These are phyloP conservation scores for Pseudocercospora crystallina DNA, from an alignment of 2,329 filamentous ascomycete species.

Conservation along the genomic window DNA sequence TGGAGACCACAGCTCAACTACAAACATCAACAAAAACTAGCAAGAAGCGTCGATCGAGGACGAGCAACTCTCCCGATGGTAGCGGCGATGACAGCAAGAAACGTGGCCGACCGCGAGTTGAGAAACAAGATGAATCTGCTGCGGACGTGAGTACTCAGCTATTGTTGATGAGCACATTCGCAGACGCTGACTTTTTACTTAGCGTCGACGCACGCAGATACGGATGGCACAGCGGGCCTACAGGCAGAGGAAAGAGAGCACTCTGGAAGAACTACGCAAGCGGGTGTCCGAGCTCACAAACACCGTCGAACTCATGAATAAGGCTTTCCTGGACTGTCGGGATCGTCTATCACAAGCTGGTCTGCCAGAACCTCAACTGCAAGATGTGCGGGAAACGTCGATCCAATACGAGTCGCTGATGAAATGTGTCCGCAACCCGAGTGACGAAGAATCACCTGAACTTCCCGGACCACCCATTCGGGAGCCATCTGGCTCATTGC, in stretches of 20 bases:
- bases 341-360: conserved; percentile 22
- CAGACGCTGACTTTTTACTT: conserved; percentile 10
- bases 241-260: conserved; percentile 78
- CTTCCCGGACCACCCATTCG: not conserved
- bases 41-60: conserved; percentile 18
- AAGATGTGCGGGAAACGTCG: conserved; percentile 24
- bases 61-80: conserved; percentile 16
- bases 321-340: conserved; percentile 58
- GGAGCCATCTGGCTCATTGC: not conserved
- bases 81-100: conserved; percentile 45
- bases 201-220: conserved; percentile 78
- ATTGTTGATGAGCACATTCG: conserved; percentile 53
- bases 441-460: conserved; percentile 14
- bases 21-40: not conserved
- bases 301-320: conserved; percentile 72
- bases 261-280: conserved; percentile 70
- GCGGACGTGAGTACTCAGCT: conserved; percentile 50
- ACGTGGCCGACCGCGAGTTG: conserved; percentile 71
- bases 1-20: conserved; percentile 3
- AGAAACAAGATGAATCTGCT: conserved; percentile 74
- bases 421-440: conserved; percentile 25
- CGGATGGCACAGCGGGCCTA: conserved; percentile 83
- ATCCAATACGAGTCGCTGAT: conserved; percentile 22
- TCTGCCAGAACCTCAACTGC: conserved; percentile 20
- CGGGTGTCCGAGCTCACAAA: conserved; percentile 68